Conservation (phyloP, 768 basidiomycete species). For the Mycena rebaudengoi region DNA sequence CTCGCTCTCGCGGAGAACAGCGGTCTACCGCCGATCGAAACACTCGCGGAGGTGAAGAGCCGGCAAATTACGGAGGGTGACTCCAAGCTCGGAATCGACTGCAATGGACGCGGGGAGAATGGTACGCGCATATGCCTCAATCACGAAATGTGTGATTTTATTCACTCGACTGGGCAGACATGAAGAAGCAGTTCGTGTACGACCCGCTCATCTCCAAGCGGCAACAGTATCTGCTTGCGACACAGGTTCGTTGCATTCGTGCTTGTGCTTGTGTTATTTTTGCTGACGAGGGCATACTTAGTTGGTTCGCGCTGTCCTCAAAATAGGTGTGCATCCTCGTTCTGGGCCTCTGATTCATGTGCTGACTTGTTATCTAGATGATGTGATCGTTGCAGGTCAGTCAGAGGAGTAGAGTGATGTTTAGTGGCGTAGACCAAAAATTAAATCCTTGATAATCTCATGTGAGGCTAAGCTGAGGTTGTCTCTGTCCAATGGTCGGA, state of each 20-base stretch:
- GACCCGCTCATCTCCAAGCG: constrained; percentile 97
- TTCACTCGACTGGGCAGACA: constrained; percentile 64
- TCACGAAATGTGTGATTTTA: background rate
- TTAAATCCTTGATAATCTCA: too few species aligned
- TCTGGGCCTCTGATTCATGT: background rate
- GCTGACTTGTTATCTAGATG: constrained; percentile 55
- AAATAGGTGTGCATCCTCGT: constrained; percentile 68
- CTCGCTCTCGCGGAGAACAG: constrained; percentile 98
- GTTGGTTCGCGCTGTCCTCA: constrained; percentile 87
- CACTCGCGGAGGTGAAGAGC: constrained; percentile 94
- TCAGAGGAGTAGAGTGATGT: constrained; percentile 63
- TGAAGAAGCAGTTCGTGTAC: constrained; percentile 97
- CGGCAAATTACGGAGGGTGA: constrained; percentile 89
- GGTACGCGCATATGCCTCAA: constrained; percentile 56
- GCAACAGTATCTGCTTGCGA: constrained; percentile 97
- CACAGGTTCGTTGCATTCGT: constrained; percentile 70
- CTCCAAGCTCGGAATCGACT: constrained; percentile 92
- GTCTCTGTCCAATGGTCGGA: too few species aligned
- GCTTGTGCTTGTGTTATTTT: background rate
- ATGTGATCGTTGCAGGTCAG: constrained; percentile 79
- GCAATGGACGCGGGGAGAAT: constrained; percentile 84
- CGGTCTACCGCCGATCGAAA: constrained; percentile 95
- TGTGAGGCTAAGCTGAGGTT: too few species aligned
- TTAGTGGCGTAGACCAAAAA: constrained; percentile 11
- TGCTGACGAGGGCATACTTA: constrained; percentile 35